Evolutionary conservation across 257 asterid genomes (phyloP).

Genomic region (Ligustrum vulgare): DNA sequence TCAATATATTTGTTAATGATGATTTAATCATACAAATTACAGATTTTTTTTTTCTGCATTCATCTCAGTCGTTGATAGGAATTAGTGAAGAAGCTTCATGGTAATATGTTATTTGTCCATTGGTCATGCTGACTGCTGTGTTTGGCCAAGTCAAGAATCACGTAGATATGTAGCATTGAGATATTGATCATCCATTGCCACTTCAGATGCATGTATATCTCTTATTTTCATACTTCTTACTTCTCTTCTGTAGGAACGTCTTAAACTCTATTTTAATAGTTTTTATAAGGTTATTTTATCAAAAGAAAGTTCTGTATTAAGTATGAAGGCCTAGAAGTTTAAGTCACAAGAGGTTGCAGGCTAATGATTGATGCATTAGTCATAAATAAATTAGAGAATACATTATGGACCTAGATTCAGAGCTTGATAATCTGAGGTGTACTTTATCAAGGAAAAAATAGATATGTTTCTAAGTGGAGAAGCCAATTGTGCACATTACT

Average conservation of each 20-base stretch:
- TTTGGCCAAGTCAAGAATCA: no score
- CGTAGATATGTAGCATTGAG: no score
- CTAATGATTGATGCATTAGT: neutral
- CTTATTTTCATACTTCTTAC: no score
- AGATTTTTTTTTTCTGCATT: neutral
- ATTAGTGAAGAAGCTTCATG: neutral
- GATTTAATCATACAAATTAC: neutral
- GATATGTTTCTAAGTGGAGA: neutral
- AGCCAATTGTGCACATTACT: neutral
- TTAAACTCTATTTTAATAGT: neutral
- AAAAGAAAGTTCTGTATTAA: neutral
- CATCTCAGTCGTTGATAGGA: neutral
- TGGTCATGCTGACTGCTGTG: neutral
- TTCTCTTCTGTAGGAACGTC: neutral
- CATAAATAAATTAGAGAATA: neutral
- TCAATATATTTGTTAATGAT: neutral
- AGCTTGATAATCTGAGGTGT: neutral
- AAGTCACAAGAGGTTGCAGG: neutral
- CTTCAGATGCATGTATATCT: neutral
- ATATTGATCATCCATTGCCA: no score
- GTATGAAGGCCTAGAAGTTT: neutral
- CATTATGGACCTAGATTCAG: neutral
- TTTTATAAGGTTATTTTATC: no score
- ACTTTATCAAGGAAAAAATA: neutral
- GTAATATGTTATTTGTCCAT: neutral